Percentiles rank a stretch among this genome's conserved stretches.
phyloP scores from a whole-genome alignment of 2,329 filamentous ascomycete genomes.

The Diaporthe helianthi region DNA sequence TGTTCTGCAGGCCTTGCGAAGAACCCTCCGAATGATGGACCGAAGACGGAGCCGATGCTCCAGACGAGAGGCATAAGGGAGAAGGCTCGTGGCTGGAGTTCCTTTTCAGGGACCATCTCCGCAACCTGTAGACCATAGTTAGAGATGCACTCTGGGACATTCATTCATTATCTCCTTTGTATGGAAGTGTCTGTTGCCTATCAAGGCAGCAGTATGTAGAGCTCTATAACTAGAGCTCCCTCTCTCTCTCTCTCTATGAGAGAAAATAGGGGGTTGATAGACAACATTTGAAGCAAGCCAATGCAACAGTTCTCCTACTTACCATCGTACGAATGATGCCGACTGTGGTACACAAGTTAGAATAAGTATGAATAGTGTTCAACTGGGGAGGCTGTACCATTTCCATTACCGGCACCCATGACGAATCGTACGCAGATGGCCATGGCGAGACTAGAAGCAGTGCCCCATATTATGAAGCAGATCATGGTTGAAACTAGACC shows the following conservation, averaged over 20 bases:
- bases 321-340: constrained; percentile 90
- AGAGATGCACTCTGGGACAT: too few relatives aligned
- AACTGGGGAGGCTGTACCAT: constrained; percentile 56
- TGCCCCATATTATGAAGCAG: constrained; percentile 81
- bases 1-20: constrained; percentile 82
- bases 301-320: too few relatives aligned
- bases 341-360: constrained; percentile 57
- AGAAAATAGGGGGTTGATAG: too few relatives aligned
- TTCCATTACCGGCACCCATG: constrained; percentile 87
- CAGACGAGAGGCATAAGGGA: constrained; percentile 92
- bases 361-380: constrained; percentile 32
- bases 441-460: constrained; percentile 81
- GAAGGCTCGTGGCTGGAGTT: constrained; percentile 88
- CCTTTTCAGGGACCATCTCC: constrained; percentile 87
- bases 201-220: too few relatives aligned
- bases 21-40: constrained; percentile 85
- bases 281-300: too few relatives aligned
- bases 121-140: too few relatives aligned
- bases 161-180: too few relatives aligned
- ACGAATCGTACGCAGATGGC: constrained; percentile 79
- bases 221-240: too few relatives aligned
- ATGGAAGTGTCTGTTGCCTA: too few relatives aligned
- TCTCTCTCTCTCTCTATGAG: too few relatives aligned
- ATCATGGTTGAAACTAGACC: constrained; percentile 82
- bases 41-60: constrained; percentile 86